Percentiles rank a stretch among this genome's conserved stretches.
These are phyloP conservation scores for Russula foetens DNA, from an alignment of 768 basidiomycete species.

Conservation along the genomic window DNA sequence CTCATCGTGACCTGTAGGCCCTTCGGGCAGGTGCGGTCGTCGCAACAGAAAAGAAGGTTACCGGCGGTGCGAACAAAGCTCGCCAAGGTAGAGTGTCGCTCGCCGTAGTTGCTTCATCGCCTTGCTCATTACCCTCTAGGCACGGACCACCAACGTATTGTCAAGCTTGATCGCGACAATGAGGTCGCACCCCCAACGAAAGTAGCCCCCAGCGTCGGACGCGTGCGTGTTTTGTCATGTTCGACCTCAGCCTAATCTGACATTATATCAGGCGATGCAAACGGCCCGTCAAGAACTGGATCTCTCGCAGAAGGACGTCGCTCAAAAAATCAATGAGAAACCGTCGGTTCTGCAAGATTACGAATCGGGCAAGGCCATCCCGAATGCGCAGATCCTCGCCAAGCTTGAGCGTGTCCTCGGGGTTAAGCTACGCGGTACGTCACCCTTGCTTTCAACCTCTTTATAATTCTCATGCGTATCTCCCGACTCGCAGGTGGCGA, in stretches of 20 bases:
- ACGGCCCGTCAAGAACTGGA: constrained; percentile 68
- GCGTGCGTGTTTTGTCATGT: constrained; percentile 39
- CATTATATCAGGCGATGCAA: constrained; percentile 61
- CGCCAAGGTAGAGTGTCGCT: constrained; percentile 49
- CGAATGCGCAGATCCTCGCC: constrained; percentile 75
- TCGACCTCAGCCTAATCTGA: not conserved
- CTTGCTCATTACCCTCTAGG: constrained; percentile 36
- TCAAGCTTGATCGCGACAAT: constrained; percentile 90
- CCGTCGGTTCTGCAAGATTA: constrained; percentile 83
- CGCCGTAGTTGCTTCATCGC: not conserved
- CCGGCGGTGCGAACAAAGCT: constrained; percentile 66
- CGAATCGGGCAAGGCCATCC: constrained; percentile 81
- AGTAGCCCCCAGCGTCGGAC: constrained; percentile 62
- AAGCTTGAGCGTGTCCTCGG: constrained; percentile 84
- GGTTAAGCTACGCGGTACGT: constrained; percentile 82
- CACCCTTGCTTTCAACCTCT: not conserved
- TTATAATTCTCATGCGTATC: constrained; percentile 6
- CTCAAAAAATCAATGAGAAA: constrained; percentile 91
- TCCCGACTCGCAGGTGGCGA: constrained; percentile 46
- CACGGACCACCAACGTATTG: constrained; percentile 89
- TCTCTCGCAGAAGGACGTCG: constrained; percentile 86
- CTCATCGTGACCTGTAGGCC: constrained; percentile 40
- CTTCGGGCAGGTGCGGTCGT: constrained; percentile 70
- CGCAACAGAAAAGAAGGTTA: constrained; percentile 73
- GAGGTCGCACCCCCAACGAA: constrained; percentile 91